A percentile compares a stretch with the other conserved stretches of the same genome.
phyloP scores from a whole-genome alignment of 2,329 filamentous ascomycete species.

The Colletotrichum sp. region DNA sequence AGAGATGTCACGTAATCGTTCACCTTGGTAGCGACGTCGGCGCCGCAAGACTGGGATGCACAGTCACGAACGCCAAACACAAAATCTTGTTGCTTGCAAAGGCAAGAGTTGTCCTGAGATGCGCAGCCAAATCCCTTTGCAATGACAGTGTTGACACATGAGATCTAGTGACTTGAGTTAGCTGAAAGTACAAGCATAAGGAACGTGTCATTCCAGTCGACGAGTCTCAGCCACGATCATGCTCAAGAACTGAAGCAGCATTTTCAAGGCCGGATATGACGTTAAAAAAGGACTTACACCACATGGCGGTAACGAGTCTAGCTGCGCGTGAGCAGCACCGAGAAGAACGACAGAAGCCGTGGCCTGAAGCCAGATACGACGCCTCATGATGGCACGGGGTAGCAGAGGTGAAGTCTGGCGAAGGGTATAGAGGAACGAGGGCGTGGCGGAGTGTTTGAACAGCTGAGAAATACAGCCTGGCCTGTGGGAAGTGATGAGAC shows the following conservation, averaged over 20 bases:
- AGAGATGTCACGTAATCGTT: conserved; percentile 28
- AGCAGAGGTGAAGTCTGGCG: background rate
- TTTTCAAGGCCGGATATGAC: background rate
- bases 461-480: background rate
- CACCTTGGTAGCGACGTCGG: conserved; percentile 31
- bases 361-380: background rate
- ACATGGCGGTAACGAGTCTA: conserved; percentile 15
- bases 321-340: background rate
- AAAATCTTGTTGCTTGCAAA: conserved; percentile 42
- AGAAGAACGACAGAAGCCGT: background rate
- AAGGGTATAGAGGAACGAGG: background rate
- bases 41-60: conserved; percentile 32
- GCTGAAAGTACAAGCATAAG: background rate
- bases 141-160: conserved; percentile 20
- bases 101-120: conserved; percentile 36
- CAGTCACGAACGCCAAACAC: conserved; percentile 45
- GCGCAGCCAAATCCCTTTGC: conserved; percentile 28
- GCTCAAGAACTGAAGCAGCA: background rate
- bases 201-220: background rate
- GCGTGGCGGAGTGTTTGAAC: background rate
- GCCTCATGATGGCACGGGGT: background rate
- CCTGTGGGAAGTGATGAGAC: background rate
- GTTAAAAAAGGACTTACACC: conserved; percentile 16
- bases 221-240: background rate
- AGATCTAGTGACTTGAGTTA: background rate